phyloP scores from a whole-genome alignment of 129 eudicot species.

The Flaveria bidentis region DNA sequence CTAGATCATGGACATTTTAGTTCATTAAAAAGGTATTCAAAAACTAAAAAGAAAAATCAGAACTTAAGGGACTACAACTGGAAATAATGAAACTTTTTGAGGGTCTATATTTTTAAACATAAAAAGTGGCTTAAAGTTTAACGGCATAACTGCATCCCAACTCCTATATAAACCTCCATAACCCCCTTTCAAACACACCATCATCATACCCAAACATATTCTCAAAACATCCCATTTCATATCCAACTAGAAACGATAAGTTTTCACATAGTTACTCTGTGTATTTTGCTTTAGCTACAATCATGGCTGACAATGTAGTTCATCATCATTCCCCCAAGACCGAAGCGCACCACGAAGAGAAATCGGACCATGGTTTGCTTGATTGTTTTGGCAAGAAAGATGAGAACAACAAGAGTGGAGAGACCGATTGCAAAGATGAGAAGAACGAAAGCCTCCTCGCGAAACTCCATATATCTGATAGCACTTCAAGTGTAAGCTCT shows the following conservation, averaged over 20 bases:
- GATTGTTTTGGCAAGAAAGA: constrained; percentile 60
- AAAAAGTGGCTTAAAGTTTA: not conserved
- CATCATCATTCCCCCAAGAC: constrained; percentile 27
- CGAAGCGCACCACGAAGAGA: constrained; percentile 15
- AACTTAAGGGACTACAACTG: not conserved
- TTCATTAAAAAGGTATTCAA: too few relatives aligned
- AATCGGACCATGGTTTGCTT: constrained; percentile 55
- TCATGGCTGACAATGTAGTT: constrained; percentile 36
- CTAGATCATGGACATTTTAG: too few relatives aligned
- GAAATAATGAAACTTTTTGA: not conserved
- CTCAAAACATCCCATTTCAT: constrained; percentile 23
- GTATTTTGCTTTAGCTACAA: constrained; percentile 16
- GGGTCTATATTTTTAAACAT: not conserved
- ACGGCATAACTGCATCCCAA: not conserved
- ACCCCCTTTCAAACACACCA: constrained; percentile 18
- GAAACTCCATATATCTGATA: constrained; percentile 56
- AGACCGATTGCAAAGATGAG: constrained; percentile 34
- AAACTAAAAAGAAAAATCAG: too few relatives aligned
- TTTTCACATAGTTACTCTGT: constrained; percentile 25
- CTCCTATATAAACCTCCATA: constrained; percentile 32
- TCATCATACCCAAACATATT: constrained; percentile 9
- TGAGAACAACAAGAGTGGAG: constrained; percentile 41
- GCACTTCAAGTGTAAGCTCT: constrained; percentile 69
- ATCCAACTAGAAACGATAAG: not conserved
- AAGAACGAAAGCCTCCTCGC: constrained; percentile 40